These are phyloP conservation scores for Fusarium illudens DNA, from an alignment of 2,329 filamentous ascomycete genomes.

Conservation along the genomic window DNA sequence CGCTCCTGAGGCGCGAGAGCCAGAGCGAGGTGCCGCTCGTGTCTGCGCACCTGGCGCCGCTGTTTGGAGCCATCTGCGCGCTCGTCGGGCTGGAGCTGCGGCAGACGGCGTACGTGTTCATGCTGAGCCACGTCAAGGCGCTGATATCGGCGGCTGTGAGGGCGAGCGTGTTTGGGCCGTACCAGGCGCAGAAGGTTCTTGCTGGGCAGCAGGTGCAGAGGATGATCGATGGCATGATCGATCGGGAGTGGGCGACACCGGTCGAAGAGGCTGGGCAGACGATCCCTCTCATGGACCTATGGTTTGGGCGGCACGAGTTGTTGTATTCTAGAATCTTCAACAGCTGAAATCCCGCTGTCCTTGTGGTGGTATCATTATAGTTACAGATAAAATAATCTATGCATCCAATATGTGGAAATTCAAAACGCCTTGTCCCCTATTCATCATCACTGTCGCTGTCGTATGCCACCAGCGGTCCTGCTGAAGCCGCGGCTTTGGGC, in stretches of 20 bases:
- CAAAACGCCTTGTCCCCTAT: constrained; percentile 45
- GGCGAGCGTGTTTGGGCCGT: constrained; percentile 81
- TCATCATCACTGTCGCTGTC: constrained; percentile 85
- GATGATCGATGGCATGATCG: constrained; percentile 66
- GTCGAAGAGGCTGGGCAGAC: constrained; percentile 76
- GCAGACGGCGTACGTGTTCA: constrained; percentile 77
- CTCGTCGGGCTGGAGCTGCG: constrained; percentile 67
- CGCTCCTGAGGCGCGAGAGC: constrained; percentile 45
- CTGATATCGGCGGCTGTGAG: constrained; percentile 79
- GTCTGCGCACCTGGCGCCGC: constrained; percentile 73
- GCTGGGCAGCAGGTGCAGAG: constrained; percentile 67
- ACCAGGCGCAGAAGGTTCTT: constrained; percentile 78
- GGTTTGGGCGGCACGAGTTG: constrained; percentile 83
- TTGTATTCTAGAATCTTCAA: constrained; percentile 89
- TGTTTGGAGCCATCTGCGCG: constrained; percentile 72
- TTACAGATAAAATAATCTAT: constrained; percentile 40
- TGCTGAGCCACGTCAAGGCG: constrained; percentile 80
- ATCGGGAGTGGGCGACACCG: constrained; percentile 64
- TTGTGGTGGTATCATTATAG: constrained; percentile 46
- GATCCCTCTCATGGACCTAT: constrained; percentile 81
- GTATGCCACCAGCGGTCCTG: constrained; percentile 85
- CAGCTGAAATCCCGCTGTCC: constrained; percentile 58
- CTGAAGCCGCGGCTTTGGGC: constrained; percentile 60
- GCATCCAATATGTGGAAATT: constrained; percentile 23
- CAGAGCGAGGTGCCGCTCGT: constrained; percentile 52